Conservation (phyloP, 176 grass and related monocot genomes). For the Avena sativa region DNA sequence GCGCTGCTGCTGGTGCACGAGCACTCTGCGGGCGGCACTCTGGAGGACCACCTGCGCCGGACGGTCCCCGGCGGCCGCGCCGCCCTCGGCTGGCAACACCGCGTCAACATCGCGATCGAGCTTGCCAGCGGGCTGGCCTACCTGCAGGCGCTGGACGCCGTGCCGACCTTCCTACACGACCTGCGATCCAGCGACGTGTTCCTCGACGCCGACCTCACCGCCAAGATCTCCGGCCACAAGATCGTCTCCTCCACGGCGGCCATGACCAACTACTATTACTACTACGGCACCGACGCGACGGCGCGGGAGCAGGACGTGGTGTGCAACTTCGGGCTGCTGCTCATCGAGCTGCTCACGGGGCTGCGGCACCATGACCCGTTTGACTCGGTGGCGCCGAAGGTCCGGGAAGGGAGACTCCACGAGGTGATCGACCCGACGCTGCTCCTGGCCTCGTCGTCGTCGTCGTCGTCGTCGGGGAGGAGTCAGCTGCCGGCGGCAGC, state of each 20-base stretch:
- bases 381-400: slow-evolving; percentile 70
- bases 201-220: slow-evolving; percentile 59
- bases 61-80: slow-evolving; percentile 51
- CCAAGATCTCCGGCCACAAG: slow-evolving; percentile 80
- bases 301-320: slow-evolving; percentile 59
- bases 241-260: slow-evolving; percentile 21
- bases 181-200: slow-evolving; percentile 78
- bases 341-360: slow-evolving; percentile 79
- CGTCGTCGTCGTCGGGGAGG: slow-evolving; percentile 49
- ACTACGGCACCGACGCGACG: background rate
- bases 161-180: slow-evolving; percentile 66
- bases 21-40: slow-evolving; percentile 71
- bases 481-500: slow-evolving; percentile 58
- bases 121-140: slow-evolving; percentile 78
- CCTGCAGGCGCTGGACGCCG: slow-evolving; percentile 64
- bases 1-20: slow-evolving; percentile 85
- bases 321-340: slow-evolving; percentile 72
- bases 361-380: slow-evolving; percentile 55
- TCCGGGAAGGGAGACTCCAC: slow-evolving; percentile 65
- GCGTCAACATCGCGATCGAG: slow-evolving; percentile 83
- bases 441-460: slow-evolving; percentile 21
- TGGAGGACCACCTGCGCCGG: slow-evolving; percentile 74
- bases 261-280: background rate
- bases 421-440: slow-evolving; percentile 84
- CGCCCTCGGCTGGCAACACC: slow-evolving; percentile 76